Evolutionary conservation across 768 basidiomycete genomes (phyloP).

Genomic region (Suillus bovinus): DNA sequence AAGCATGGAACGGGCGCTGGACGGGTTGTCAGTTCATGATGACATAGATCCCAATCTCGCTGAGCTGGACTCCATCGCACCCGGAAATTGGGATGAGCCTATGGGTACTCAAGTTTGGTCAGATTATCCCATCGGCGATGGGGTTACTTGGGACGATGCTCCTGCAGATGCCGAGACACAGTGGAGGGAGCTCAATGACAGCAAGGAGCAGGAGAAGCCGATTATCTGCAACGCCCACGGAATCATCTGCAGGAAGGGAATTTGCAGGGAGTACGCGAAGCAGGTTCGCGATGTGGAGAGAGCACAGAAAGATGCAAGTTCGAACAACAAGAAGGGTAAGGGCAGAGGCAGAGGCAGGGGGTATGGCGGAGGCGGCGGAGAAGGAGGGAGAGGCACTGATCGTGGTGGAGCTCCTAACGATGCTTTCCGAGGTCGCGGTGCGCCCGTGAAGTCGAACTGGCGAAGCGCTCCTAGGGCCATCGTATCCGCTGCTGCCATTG

Average conservation of each 20-base stretch:
- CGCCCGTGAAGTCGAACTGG: constrained; percentile 33
- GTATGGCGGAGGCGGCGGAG: constrained; percentile 7
- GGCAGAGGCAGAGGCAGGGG: constrained; percentile 1
- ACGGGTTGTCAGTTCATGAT: constrained; percentile 22
- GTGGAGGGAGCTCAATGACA: constrained; percentile 17
- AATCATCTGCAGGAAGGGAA: constrained; percentile 37
- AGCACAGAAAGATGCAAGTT: constrained; percentile 16
- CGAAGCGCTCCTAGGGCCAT: constrained; percentile 29
- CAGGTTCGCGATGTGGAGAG: constrained; percentile 22
- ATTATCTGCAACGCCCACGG: constrained; percentile 34
- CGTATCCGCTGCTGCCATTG: constrained; percentile 25
- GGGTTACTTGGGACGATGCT: constrained; percentile 17
- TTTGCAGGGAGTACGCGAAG: constrained; percentile 35
- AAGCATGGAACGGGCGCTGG: constrained; percentile 31
- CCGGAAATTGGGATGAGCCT: constrained; percentile 21
- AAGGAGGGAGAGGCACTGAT: constrained; percentile 3
- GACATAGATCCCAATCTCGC: constrained; percentile 16
- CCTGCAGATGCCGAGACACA: constrained; percentile 23
- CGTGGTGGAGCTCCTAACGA: constrained; percentile 10
- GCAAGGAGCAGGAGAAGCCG: constrained; percentile 13
- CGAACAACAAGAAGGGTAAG: constrained; percentile 19
- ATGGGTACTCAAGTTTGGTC: neutral
- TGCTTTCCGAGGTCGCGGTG: constrained; percentile 30
- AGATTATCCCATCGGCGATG: neutral
- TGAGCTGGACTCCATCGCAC: constrained; percentile 28